Conservation (phyloP, 129 eudicot genomes). For the Ambrosia trifida region DNA sequence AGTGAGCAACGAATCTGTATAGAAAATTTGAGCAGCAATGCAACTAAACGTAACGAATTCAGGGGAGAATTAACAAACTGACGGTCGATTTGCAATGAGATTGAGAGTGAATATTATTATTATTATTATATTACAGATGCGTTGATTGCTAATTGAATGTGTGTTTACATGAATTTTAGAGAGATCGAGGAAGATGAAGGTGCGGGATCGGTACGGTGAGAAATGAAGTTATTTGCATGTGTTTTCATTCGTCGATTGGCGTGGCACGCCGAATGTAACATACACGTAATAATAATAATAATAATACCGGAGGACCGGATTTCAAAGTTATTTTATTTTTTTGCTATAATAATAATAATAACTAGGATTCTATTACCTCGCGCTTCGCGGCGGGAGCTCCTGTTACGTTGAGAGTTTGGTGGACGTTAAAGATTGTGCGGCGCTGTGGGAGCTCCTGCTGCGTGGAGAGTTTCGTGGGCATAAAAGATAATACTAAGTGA, state of each 20-base stretch:
- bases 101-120: neutral
- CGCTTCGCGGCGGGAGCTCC: too few relatives aligned
- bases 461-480: too few relatives aligned
- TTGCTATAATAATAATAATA: too few relatives aligned
- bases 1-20: neutral
- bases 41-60: neutral
- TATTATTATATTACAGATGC: too few relatives aligned
- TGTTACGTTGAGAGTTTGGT: too few relatives aligned
- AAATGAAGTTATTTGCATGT: conserved; percentile 31
- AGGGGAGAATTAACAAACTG: too few relatives aligned
- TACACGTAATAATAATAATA: too few relatives aligned
- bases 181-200: conserved; percentile 10
- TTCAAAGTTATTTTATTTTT: too few relatives aligned
- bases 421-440: too few relatives aligned
- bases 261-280: conserved; percentile 13
- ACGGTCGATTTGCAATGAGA: conserved; percentile 24
- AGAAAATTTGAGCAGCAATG: neutral
- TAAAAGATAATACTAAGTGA: too few relatives aligned
- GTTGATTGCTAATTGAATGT: neutral
- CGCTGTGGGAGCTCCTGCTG: too few relatives aligned
- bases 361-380: too few relatives aligned
- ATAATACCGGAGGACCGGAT: neutral
- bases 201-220: neutral
- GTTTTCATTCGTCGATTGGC: conserved; percentile 9
- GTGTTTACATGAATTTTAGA: neutral